These are phyloP conservation scores for Serendipita vermifera DNA, from an alignment of 768 basidiomycete genomes.

Conservation along the genomic window DNA sequence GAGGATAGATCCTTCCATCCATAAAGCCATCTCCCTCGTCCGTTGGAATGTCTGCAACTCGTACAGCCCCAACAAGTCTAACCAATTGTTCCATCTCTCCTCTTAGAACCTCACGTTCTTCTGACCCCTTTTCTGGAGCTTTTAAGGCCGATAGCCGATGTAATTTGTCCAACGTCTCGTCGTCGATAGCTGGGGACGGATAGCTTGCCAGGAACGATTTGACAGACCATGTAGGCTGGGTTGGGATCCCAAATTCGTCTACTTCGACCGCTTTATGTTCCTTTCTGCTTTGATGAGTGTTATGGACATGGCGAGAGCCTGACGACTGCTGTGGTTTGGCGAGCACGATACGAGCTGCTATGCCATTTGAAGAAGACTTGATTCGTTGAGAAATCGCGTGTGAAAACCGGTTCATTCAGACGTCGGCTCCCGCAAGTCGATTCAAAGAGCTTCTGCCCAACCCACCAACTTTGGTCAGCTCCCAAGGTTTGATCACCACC, in stretches of 20 bases:
- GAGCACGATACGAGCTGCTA: too few relatives aligned
- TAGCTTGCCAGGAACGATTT: not conserved
- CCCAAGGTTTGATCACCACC: too few relatives aligned
- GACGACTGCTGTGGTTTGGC: too few relatives aligned
- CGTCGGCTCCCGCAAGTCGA: too few relatives aligned
- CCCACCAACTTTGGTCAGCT: too few relatives aligned
- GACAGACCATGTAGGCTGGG: not conserved
- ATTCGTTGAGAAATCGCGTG: too few relatives aligned
- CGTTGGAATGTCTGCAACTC: not conserved
- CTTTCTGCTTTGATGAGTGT: too few relatives aligned
- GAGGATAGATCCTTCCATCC: constrained; percentile 5
- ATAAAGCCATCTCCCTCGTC: not conserved
- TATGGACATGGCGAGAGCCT: too few relatives aligned
- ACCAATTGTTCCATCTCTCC: not conserved
- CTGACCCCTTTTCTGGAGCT: not conserved
- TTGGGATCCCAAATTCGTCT: not conserved
- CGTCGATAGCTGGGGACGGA: not conserved
- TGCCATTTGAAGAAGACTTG: too few relatives aligned
- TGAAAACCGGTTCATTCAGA: too few relatives aligned
- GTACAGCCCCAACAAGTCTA: not conserved
- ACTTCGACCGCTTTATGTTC: not conserved
- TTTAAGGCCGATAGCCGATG: not conserved
- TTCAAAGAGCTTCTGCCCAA: too few relatives aligned
- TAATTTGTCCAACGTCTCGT: not conserved
- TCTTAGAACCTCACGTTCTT: not conserved